Evolutionary conservation across 805 yeast species (phyloP), one percentile per base, ranked within the genome.

Genomic region (Metschnikowia hibisci): DNA sequence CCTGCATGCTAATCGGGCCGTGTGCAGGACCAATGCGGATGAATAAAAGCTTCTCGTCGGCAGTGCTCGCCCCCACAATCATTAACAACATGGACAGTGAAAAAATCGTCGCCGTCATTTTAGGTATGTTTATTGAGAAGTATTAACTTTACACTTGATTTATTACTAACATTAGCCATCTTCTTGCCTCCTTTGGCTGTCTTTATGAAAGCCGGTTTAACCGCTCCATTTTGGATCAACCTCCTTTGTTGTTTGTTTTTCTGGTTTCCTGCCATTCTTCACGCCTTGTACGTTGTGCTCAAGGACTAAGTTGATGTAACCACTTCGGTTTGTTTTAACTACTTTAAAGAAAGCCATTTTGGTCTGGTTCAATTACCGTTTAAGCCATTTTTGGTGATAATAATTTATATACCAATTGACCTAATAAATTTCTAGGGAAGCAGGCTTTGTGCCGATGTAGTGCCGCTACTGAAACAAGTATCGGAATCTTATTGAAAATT

Each of bases 241-340:
- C 58, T 81, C 52, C 62, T 82, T 47, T 73, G 81, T 55, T 80
- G 84, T 71, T 48, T 71, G 54, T 81, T 77, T 61, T 64, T 72
- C 52, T 81, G 82, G 81, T 82, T 84, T 82, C 93, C 93, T 57
- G 90, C 82, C 68, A 83, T 84, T 66, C 65, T 84, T 53, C 87
- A 84, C 60, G 91, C 91, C 42, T 62, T 82, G 52, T 84, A 80
- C 66, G 67, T 82, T 58, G 87, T 79, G 29, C 56, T 69, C 46
- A 60, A 54, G 42, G 47, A 45, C 35, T 49, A 48, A 42, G 32
- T 22, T 20, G 3, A 6, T 20, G 5, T 6, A 8, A 8, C 23
- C 4, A 20, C 7, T 20, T 3, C 4, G 23, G 23, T 6, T 8
- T 20, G 23, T 6, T 8, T 20, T 20, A 20, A 20, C n/a, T 20